phyloP scores from a whole-genome alignment of 2,329 filamentous ascomycete genomes.

The Phyllosticta paracitricarpa region DNA sequence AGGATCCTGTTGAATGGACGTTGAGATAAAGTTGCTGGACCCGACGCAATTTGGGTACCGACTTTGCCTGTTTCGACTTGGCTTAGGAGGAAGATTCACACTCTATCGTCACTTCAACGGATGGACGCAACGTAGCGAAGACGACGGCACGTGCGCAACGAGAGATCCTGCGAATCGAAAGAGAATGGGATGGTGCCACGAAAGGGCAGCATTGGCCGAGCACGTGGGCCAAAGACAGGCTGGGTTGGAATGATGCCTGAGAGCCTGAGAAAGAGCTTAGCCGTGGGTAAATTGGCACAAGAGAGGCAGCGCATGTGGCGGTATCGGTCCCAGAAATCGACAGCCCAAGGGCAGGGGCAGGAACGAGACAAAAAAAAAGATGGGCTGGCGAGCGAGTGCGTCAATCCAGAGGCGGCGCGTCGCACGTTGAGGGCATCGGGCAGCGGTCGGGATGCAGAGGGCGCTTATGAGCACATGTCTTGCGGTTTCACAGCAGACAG shows the following conservation, averaged over 20 bases:
- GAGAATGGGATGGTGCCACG: neutral
- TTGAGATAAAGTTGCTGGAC: neutral
- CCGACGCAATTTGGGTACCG: neutral
- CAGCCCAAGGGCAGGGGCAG: neutral
- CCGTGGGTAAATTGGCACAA: neutral
- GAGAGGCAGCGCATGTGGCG: neutral
- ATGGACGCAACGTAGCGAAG: neutral
- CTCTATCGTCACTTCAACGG: neutral
- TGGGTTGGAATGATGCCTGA: neutral
- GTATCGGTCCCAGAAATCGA: neutral
- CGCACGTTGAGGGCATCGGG: neutral
- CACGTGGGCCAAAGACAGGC: neutral
- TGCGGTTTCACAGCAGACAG: neutral
- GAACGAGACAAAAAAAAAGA: neutral
- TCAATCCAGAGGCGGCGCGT: neutral
- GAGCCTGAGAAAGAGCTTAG: neutral
- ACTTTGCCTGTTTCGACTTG: neutral
- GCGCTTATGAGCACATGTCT: neutral
- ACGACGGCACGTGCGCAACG: neutral
- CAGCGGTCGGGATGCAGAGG: neutral
- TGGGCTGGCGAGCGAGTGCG: neutral
- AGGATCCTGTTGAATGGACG: neutral
- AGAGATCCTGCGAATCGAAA: neutral
- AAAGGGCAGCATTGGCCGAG: neutral
- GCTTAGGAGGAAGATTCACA: neutral